Evolutionary conservation across 2,329 filamentous ascomycete genomes (phyloP), one percentile per base, ranked within the genome.

Genomic region (Alternaria alternata): DNA sequence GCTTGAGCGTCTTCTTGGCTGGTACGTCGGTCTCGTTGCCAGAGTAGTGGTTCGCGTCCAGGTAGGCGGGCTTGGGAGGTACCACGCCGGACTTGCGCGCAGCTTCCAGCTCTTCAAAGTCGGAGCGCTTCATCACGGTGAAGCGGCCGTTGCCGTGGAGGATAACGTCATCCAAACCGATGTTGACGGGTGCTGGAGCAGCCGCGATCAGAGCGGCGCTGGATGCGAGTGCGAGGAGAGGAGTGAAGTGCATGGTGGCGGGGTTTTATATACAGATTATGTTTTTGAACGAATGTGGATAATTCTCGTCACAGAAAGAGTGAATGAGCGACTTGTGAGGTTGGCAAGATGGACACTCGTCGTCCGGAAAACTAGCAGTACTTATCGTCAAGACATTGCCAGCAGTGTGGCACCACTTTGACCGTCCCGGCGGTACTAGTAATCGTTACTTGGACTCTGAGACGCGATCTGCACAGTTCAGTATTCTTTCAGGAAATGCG

Each of bases 131-230:
- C 58, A 73, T 68, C 36, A 69, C 44, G 3, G 62, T 51, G 61
- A 61, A 69, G 42, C 66, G 70, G 2, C 71, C 71, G 0, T 64
- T 60, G 38, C 69, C 63, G 24, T 71, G 69, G 16, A 75, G 70
- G 20, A 75, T 61, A n/a, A 72, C 65, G 48, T 75, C 71, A 51
- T 75, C 69, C 3, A 34, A 26, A 7, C 62, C 52, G 7, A 75
- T 47, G 12, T n/a, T 43, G 26, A 75, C 54, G 24, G 66, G 57
- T 1, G 56, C 51, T 30, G 68, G 67, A 30, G 63, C 60, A 4
- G 71, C 71, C 16, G 62, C 57, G 8, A 66, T 59, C 12, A 65
- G 47, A 18, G 61, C 57, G 24, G 59, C 55, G 38, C 63, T 61
- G 24, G 63, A 68, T 39, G 56, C 57, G n/a, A 71, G 46, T n/a